A percentile compares a stretch with the other conserved stretches of the same genome.
These are phyloP conservation scores for Rauvolfia tetraphylla DNA, from an alignment of 257 asterid genomes.

Conservation along the genomic window DNA sequence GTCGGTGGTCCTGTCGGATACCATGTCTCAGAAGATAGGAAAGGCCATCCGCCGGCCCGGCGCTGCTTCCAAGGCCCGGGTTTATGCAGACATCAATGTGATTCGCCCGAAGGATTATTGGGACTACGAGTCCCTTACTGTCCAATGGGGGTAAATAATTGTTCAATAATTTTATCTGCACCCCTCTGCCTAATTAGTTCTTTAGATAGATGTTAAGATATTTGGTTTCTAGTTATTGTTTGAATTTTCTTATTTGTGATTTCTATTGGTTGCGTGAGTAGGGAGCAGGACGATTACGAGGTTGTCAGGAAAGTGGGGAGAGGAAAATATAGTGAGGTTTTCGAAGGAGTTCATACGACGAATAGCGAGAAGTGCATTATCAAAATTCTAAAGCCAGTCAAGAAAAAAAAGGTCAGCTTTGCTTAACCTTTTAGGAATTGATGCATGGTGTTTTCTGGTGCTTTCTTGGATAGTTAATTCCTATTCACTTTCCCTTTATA, in stretches of 20 bases:
- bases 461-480: neutral
- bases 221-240: neutral
- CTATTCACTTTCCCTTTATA: neutral
- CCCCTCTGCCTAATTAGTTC: neutral
- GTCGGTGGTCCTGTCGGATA: conserved; percentile 30
- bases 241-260: conserved; percentile 5
- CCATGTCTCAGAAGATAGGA: conserved; percentile 88
- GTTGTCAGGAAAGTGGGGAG: conserved; percentile 94
- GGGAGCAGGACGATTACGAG: conserved; percentile 95
- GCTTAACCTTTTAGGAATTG: neutral
- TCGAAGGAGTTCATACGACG: conserved; percentile 76
- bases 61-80: conserved; percentile 79
- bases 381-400: conserved; percentile 92
- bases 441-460: neutral
- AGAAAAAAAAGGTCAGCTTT: conserved; percentile 73
- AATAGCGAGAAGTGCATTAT: conserved; percentile 77
- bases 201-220: neutral
- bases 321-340: conserved; percentile 95
- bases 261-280: conserved; percentile 32
- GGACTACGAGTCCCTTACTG: conserved; percentile 87
- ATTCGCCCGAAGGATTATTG: conserved; percentile 87
- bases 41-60: conserved; percentile 83
- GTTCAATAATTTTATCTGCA: neutral
- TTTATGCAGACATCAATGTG: conserved; percentile 73
- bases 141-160: conserved; percentile 86